Base-by-base conservation (phyloP, 2,329 filamentous ascomycete species). In the Amylocarpus encephaloides region DNA sequence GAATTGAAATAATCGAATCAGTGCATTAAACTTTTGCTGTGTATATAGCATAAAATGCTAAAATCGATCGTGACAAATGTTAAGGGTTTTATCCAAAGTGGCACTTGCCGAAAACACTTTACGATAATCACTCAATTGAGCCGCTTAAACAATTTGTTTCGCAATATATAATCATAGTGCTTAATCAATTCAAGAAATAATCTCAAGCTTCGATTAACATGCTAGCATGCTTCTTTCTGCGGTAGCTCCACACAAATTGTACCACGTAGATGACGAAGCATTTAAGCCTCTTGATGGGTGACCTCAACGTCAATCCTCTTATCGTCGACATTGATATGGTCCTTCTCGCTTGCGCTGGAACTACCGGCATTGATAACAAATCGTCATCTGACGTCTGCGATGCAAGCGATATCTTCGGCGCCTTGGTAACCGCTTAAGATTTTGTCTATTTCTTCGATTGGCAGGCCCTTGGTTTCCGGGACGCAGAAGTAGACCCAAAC, bases 391-490 rank as follows among this genome's bases (percentile, higher is more conserved):
- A 26, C 7, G 22, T 26, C 22, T 26, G 22, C 22, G 22, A 26
- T 26, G 22, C 22, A 7, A 26, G 22, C 22, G 22, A 26, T 26
- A 26, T 26, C 22, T 26, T 26, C 22, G 7, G 22, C 18, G 3
- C 39, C n/a, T 26, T 26, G 22, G 7, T 26, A 4, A 26, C 22
- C 22, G 34, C 64, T 62, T 51, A 77, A 77, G 15, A 77, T 64
- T 9, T 68, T 66, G 50, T 77, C 74, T 67, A 76, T 74, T 19
- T 68, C 71, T 55, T 78, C 75, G 13, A 77, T 68, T 12, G 68
- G 70, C 18, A 74, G 64, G 46, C 73, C 73, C 56, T 76, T 76
- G 13, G 74, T 73, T 61, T 77, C 73, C 3, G 75, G 73, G 26
- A 77, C 62, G 48, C 72, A 71, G 62, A 75, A 73, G 59, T 67